Conservation (phyloP, 2,329 filamentous ascomycete genomes). For the Arthrinium puccinioides region DNA sequence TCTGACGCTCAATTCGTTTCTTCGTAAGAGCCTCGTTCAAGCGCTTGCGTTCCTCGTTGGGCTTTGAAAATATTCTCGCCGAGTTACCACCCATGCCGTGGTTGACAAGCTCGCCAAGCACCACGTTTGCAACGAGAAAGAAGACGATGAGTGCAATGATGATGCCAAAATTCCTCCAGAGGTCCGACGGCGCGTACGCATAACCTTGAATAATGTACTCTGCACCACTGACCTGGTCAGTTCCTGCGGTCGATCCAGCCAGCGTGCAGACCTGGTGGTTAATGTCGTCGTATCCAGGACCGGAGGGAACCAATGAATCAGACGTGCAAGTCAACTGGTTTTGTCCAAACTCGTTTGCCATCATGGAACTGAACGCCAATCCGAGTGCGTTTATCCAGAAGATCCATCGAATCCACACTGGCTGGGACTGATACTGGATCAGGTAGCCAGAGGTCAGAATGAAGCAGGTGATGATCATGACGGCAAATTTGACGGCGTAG, state of each 20-base stretch:
- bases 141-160: constrained; percentile 67
- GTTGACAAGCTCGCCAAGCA: constrained; percentile 71
- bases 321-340: constrained; percentile 62
- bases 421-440: constrained; percentile 69
- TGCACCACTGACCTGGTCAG: constrained; percentile 52
- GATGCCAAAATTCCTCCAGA: constrained; percentile 84
- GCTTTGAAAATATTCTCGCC: constrained; percentile 68
- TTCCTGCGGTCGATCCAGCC: constrained; percentile 62
- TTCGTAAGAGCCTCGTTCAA: constrained; percentile 56
- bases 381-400: constrained; percentile 72
- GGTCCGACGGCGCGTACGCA: constrained; percentile 55
- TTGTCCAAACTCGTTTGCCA: constrained; percentile 78
- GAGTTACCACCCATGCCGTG: constrained; percentile 76
- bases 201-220: constrained; percentile 65
- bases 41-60: constrained; percentile 57
- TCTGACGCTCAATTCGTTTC: constrained; percentile 51
- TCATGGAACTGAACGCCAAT: constrained; percentile 68
- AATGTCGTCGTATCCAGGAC: constrained; percentile 62
- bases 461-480: constrained; percentile 74
- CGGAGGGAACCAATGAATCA: constrained; percentile 63
- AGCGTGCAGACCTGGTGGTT: constrained; percentile 76
- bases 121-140: constrained; percentile 69
- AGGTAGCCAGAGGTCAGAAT: constrained; percentile 72
- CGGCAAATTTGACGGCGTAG: constrained; percentile 76
- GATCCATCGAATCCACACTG: constrained; percentile 75